phyloP scores from a whole-genome alignment of 2,329 filamentous ascomycete genomes.

The Leptoxyphium fumago region DNA sequence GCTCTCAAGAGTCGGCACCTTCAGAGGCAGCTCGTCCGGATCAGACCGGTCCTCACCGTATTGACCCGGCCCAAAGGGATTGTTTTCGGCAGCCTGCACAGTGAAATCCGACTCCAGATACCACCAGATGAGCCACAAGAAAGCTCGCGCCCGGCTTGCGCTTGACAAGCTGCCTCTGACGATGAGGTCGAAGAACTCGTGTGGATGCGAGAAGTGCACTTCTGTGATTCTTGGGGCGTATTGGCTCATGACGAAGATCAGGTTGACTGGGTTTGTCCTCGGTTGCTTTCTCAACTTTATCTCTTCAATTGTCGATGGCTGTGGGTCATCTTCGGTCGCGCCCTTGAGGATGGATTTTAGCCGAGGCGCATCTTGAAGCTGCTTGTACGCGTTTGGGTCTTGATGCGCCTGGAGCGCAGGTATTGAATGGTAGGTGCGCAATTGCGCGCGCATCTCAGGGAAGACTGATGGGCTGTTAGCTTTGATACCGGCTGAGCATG shows the following conservation, averaged over 20 bases:
- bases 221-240: slow-evolving; percentile 86
- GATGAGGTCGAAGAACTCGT: slow-evolving; percentile 91
- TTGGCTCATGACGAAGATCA: slow-evolving; percentile 87
- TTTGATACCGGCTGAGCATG: slow-evolving; percentile 6
- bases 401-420: slow-evolving; percentile 90
- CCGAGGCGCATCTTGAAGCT: slow-evolving; percentile 87
- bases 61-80: slow-evolving; percentile 64
- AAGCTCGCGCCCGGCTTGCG: slow-evolving; percentile 67
- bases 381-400: slow-evolving; percentile 92
- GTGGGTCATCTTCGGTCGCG: slow-evolving; percentile 76
- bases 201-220: slow-evolving; percentile 68
- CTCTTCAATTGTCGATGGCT: slow-evolving; percentile 71
- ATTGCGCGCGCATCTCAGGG: slow-evolving; percentile 94
- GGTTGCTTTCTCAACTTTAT: slow-evolving; percentile 55
- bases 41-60: slow-evolving; percentile 24
- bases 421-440: slow-evolving; percentile 95
- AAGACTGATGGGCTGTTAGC: slow-evolving; percentile 52
- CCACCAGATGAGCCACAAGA: slow-evolving; percentile 98
- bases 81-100: slow-evolving; percentile 70
- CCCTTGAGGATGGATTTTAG: slow-evolving; percentile 96
- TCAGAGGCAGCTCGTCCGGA: slow-evolving; percentile 32
- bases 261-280: slow-evolving; percentile 92
- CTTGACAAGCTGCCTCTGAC: slow-evolving; percentile 81
- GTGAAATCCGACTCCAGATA: slow-evolving; percentile 94
- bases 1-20: slow-evolving; percentile 50